phyloP scores from a whole-genome alignment of 441 rosid species.

The Biscutella auriculata region DNA sequence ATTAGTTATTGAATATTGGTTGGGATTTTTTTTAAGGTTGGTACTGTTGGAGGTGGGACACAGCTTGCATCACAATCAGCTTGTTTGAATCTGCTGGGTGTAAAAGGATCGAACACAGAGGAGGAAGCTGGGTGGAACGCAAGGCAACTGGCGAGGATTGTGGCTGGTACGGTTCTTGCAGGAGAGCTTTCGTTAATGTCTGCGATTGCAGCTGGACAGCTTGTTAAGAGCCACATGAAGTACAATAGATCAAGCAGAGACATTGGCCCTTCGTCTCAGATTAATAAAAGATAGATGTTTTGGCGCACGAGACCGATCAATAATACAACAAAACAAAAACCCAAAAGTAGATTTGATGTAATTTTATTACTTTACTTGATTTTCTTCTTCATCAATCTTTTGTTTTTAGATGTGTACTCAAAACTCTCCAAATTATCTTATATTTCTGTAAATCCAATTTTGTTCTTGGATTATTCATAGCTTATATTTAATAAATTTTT shows the following conservation, averaged over 20 bases:
- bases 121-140: slow-evolving; percentile 38
- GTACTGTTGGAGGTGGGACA: slow-evolving; percentile 58
- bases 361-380: neutral
- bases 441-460: slow-evolving; percentile 9
- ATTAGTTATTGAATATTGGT: neutral
- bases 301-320: slow-evolving; percentile 2
- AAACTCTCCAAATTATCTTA: neutral
- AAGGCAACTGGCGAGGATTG: slow-evolving; percentile 32
- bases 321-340: neutral
- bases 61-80: slow-evolving; percentile 58
- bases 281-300: slow-evolving; percentile 1
- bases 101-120: slow-evolving; percentile 35
- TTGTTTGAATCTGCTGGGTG: slow-evolving; percentile 46
- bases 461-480: neutral
- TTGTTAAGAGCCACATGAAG: slow-evolving; percentile 49
- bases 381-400: neutral
- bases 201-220: slow-evolving; percentile 51
- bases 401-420: neutral
- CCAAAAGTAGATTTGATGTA: neutral
- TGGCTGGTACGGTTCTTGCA: slow-evolving; percentile 49
- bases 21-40: slow-evolving; percentile 25
- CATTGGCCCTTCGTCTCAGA: slow-evolving; percentile 17
- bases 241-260: slow-evolving; percentile 42
- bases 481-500: neutral
- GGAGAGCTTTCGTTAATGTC: slow-evolving; percentile 54